Evolutionary conservation across 495 filamentous ascomycete species (phyloP).

Genomic region (Penicillium riverlandense): DNA sequence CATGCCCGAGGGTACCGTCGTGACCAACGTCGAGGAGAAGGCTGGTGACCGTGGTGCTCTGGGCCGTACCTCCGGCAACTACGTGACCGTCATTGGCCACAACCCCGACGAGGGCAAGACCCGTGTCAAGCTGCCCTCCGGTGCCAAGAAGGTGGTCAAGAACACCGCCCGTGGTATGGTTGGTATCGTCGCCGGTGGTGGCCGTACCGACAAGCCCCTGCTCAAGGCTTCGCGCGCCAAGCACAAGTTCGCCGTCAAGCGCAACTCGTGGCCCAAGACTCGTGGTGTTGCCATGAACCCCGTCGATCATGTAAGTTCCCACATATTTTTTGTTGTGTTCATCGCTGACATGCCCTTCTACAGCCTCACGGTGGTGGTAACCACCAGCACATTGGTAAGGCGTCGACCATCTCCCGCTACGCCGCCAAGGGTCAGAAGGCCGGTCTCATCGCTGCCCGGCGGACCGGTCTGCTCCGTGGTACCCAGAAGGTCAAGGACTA

Average conservation of each 20-base stretch:
- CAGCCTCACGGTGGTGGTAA: slow-evolving; percentile 99
- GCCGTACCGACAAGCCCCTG: slow-evolving; percentile 97
- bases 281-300: slow-evolving; percentile 99
- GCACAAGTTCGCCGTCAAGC: slow-evolving; percentile 99
- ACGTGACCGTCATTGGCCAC: slow-evolving; percentile 97
- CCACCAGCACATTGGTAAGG: slow-evolving; percentile 99
- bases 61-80: slow-evolving; percentile 96
- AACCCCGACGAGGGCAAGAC: slow-evolving; percentile 99
- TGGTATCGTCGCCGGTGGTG: slow-evolving; percentile 98
- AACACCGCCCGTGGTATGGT: slow-evolving; percentile 94
- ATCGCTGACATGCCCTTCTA: slow-evolving; percentile 27
- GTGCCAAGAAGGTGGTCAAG: slow-evolving; percentile 98
- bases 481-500: slow-evolving; percentile 98
- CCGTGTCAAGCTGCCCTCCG: slow-evolving; percentile 95
- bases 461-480: slow-evolving; percentile 98
- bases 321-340: neutral
- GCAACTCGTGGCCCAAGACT: slow-evolving; percentile 99
- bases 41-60: slow-evolving; percentile 91
- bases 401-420: slow-evolving; percentile 97
- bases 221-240: slow-evolving; percentile 98
- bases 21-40: slow-evolving; percentile 99
- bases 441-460: slow-evolving; percentile 98
- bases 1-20: slow-evolving; percentile 96
- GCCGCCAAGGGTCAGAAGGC: slow-evolving; percentile 99
- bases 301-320: slow-evolving; percentile 78